Evolutionary conservation across 2,329 filamentous ascomycete genomes (phyloP).

Genomic region (Chalaropsis thielavioides): DNA sequence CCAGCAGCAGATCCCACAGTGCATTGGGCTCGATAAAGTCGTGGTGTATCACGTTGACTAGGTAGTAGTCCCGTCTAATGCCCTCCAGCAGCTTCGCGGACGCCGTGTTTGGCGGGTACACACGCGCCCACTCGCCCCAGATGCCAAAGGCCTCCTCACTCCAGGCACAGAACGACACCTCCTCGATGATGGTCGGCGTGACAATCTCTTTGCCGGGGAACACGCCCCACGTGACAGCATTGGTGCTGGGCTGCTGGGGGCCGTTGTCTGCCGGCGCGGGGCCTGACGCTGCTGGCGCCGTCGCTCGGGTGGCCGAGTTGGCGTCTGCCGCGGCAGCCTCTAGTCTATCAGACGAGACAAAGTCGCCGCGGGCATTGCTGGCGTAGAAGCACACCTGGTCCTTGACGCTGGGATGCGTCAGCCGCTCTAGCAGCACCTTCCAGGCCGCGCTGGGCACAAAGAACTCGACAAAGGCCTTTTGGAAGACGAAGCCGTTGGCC

Average conservation of each 20-base stretch:
- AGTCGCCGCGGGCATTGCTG: slow-evolving; percentile 62
- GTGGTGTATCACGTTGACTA: slow-evolving; percentile 84
- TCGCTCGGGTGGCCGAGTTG: neutral
- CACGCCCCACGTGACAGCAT: slow-evolving; percentile 92
- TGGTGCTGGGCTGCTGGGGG: slow-evolving; percentile 43
- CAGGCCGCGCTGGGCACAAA: slow-evolving; percentile 70
- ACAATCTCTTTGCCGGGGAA: slow-evolving; percentile 94
- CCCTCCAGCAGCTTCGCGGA: slow-evolving; percentile 57
- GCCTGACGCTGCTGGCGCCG: neutral
- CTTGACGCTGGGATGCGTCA: slow-evolving; percentile 43
- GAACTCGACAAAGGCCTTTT: slow-evolving; percentile 96
- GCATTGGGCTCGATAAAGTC: slow-evolving; percentile 57
- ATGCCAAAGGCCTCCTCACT: slow-evolving; percentile 91
- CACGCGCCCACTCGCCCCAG: slow-evolving; percentile 83
- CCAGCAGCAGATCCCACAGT: slow-evolving; percentile 51
- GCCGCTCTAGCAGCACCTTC: slow-evolving; percentile 46
- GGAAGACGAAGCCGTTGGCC: slow-evolving; percentile 83
- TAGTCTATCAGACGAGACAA: slow-evolving; percentile 48
- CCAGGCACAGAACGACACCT: slow-evolving; percentile 88
- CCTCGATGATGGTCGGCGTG: slow-evolving; percentile 91
- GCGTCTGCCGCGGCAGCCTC: slow-evolving; percentile 10
- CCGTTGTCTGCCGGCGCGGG: slow-evolving; percentile 20
- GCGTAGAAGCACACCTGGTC: slow-evolving; percentile 78
- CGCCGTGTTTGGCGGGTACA: slow-evolving; percentile 62
- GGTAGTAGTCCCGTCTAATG: slow-evolving; percentile 58